Evolutionary conservation across 139 green algal genomes (phyloP), one percentile per base, ranked within the genome.

Genomic region (Coccomyxa sp.): DNA sequence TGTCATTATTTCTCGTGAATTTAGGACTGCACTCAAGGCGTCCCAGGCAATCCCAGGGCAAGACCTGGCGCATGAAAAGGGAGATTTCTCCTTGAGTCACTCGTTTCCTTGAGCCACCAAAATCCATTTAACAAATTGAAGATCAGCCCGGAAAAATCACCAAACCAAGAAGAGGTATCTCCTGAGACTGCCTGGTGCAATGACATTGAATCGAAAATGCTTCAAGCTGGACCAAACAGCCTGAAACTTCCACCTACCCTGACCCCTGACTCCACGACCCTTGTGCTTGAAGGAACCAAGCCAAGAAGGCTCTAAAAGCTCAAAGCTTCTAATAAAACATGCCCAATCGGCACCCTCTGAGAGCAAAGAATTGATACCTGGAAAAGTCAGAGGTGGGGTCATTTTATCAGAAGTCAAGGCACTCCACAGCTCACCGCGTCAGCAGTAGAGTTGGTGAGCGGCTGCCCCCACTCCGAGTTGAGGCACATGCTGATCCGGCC

Each of bases 401-500:
- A 9, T 71, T 71, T 1, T 71, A 1, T 21, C 63, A 15, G 1
- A 71, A 71, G 4, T 21, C 60, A 71, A 28, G 63, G 63, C 63
- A 21, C 21, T 71, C 18, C 63, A 71, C 1, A 71, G 63, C 18
- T 25, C 45, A 86, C 77, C 12, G 58, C 12, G 71, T 85, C 84
- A 13, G 16, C 31, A 21, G 67, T n/a, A 31, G 82, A 86, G 45
- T 74, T 80, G 77, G 77, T 86, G 51, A 78, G 57, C 0, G 86
- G 83, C 67, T 82, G 67, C 13, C 16, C 67, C 81, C 82, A 90
- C 25, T 89, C 85, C 14, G 86, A 80, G 77, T 88, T 88, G 28
- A 87, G 84, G 32, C 85, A 85, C 18, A 92, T 91, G 79, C 83
- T 82, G 45, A 92, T 87, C 28, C 57, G 80, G 82, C 79, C 82